These are phyloP conservation scores for Proliferodiscus dingleyae DNA, from an alignment of 2,329 filamentous ascomycete species.

Conservation along the genomic window DNA sequence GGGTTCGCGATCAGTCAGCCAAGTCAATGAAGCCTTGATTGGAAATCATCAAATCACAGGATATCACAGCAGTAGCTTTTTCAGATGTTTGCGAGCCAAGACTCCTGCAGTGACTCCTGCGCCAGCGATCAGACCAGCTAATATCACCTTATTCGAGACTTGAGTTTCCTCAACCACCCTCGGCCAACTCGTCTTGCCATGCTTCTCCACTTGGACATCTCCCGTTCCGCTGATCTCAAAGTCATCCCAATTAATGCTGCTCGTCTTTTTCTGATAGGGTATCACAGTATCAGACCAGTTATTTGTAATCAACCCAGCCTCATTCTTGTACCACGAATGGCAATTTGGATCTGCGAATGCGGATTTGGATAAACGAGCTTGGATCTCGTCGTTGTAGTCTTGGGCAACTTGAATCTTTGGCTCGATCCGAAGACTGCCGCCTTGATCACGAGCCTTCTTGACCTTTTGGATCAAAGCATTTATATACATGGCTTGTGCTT, in stretches of 20 bases:
- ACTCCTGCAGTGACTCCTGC: constrained; percentile 11
- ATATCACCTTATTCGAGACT: constrained; percentile 21
- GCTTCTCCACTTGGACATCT: constrained; percentile 20
- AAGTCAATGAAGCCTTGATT: neutral
- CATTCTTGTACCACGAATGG: constrained; percentile 25
- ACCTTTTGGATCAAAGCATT: constrained; percentile 33
- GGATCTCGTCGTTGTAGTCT: constrained; percentile 21
- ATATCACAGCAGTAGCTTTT: constrained; percentile 2
- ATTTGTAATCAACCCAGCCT: constrained; percentile 23
- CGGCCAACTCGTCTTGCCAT: constrained; percentile 27
- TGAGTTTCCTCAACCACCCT: constrained; percentile 35
- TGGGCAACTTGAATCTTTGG: constrained; percentile 37
- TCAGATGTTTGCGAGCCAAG: constrained; percentile 3
- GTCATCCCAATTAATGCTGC: constrained; percentile 40
- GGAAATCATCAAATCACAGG: neutral
- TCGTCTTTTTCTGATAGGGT: constrained; percentile 47
- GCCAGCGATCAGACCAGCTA: constrained; percentile 12
- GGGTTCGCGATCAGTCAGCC: too few relatives aligned
- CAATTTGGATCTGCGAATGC: constrained; percentile 25
- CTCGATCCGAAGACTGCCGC: constrained; percentile 39
- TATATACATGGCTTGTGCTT: constrained; percentile 25
- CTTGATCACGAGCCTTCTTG: constrained; percentile 38
- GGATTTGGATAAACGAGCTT: constrained; percentile 14
- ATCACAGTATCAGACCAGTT: constrained; percentile 41
- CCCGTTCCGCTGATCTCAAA: constrained; percentile 36